phyloP scores from a whole-genome alignment of 2,329 filamentous ascomycete genomes.

The Colletotrichum agaves region DNA sequence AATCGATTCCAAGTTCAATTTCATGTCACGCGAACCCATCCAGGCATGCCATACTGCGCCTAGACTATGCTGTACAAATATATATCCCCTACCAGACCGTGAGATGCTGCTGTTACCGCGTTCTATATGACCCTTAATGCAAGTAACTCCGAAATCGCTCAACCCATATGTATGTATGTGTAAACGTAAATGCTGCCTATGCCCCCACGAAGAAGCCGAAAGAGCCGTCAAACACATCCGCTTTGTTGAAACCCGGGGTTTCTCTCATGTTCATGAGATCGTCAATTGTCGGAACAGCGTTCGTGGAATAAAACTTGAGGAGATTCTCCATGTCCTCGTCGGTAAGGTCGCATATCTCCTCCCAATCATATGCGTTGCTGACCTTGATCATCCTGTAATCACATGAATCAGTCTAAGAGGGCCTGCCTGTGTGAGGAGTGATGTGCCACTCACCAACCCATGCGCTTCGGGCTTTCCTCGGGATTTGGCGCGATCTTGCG shows the following conservation, averaged over 20 bases:
- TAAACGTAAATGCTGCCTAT: conserved; percentile 17
- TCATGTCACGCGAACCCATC: too few relatives aligned
- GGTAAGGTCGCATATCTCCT: conserved; percentile 84
- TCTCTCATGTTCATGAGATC: conserved; percentile 66
- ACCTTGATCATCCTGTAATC: conserved; percentile 84
- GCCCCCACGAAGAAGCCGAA: conserved; percentile 67
- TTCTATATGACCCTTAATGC: conserved; percentile 17
- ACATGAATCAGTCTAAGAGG: too few relatives aligned
- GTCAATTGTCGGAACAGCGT: conserved; percentile 66
- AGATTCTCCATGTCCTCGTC: conserved; percentile 87
- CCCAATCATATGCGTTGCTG: conserved; percentile 86
- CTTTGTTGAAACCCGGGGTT: conserved; percentile 50
- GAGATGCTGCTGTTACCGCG: conserved; percentile 17
- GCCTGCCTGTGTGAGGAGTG: too few relatives aligned
- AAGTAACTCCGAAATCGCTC: conserved; percentile 32
- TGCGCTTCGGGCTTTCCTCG: conserved; percentile 84
- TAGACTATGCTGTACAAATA: not conserved
- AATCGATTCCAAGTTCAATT: not conserved
- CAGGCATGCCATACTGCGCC: conserved; percentile 21
- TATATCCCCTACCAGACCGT: not conserved
- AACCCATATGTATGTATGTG: conserved; percentile 28
- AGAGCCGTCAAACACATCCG: conserved; percentile 68
- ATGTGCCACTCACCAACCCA: conserved; percentile 76
- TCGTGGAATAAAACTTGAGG: conserved; percentile 75
- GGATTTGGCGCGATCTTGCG: conserved; percentile 77